Evolutionary conservation across 129 eudicot genomes (phyloP).

Genomic region (Tagetes erecta): DNA sequence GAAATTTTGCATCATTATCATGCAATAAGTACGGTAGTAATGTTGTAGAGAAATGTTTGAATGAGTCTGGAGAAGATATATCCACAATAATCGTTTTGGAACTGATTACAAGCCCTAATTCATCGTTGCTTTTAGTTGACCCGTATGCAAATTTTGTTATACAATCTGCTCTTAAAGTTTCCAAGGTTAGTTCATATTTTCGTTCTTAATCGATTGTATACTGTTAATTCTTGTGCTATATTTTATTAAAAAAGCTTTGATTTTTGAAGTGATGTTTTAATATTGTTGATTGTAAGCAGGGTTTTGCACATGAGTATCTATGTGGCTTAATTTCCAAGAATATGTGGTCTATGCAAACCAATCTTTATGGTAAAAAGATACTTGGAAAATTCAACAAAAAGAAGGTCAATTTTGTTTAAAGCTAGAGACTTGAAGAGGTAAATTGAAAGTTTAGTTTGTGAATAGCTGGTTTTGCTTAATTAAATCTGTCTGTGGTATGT

Average conservation of each 20-base stretch:
- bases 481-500: conserved; percentile 27
- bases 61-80: conserved; percentile 44
- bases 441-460: conserved; percentile 27
- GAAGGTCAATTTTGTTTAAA: conserved; percentile 22
- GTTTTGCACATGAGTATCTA: conserved; percentile 35
- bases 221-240: too few relatives aligned
- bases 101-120: conserved; percentile 48
- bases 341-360: conserved; percentile 45
- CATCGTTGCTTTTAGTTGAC: conserved; percentile 49
- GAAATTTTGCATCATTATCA: conserved; percentile 46
- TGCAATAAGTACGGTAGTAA: conserved; percentile 75
- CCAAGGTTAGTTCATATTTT: conserved; percentile 48
- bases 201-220: not conserved
- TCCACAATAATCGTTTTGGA: conserved; percentile 48
- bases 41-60: conserved; percentile 69
- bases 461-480: conserved; percentile 26
- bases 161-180: conserved; percentile 54
- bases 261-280: conserved; percentile 13
- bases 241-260: not conserved
- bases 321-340: conserved; percentile 37
- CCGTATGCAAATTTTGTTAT: conserved; percentile 77
- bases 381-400: conserved; percentile 50
- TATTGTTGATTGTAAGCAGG: conserved; percentile 42
- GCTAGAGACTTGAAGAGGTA: conserved; percentile 19
- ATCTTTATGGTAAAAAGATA: conserved; percentile 60